Evolutionary conservation across 169 alveolate species (phyloP).

Genomic region (Eimeria falciformis): DNA sequence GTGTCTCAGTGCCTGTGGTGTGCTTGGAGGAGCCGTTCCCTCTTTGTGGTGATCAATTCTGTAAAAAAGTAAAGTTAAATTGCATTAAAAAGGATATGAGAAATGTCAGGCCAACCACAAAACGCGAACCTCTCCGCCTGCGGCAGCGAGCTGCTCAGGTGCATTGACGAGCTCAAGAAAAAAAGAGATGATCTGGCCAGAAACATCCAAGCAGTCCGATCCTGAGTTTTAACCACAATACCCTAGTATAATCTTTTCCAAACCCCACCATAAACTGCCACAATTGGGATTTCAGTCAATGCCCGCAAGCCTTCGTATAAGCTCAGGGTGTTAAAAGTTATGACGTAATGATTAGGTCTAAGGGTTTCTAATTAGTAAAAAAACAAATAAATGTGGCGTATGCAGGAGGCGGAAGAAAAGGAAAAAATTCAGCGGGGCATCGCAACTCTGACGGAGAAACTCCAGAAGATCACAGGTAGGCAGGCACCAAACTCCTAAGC

Average conservation of each 20-base stretch:
- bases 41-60: neutral
- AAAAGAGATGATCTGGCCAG: conserved; percentile 88
- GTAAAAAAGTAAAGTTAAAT: neutral
- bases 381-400: neutral
- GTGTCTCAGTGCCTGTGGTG: neutral
- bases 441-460: conserved; percentile 87
- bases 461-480: conserved; percentile 86
- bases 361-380: neutral
- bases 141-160: conserved; percentile 93
- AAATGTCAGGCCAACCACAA: conserved; percentile 77
- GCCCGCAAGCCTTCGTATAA: too few relatives aligned
- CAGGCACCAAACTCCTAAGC: too few relatives aligned
- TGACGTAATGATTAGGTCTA: neutral
- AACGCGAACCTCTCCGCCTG: conserved; percentile 87
- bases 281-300: too few relatives aligned
- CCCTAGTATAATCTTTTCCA: neutral
- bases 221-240: neutral
- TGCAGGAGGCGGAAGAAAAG: conserved; percentile 90
- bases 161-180: conserved; percentile 93
- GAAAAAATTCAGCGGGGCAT: conserved; percentile 89
- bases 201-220: conserved; percentile 49
- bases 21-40: neutral
- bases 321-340: too few relatives aligned
- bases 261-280: too few relatives aligned
- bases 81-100: conserved; percentile 32